Evolutionary conservation across 2,329 filamentous ascomycete species (phyloP).

Genomic region (Zymoseptoria ardabiliae): DNA sequence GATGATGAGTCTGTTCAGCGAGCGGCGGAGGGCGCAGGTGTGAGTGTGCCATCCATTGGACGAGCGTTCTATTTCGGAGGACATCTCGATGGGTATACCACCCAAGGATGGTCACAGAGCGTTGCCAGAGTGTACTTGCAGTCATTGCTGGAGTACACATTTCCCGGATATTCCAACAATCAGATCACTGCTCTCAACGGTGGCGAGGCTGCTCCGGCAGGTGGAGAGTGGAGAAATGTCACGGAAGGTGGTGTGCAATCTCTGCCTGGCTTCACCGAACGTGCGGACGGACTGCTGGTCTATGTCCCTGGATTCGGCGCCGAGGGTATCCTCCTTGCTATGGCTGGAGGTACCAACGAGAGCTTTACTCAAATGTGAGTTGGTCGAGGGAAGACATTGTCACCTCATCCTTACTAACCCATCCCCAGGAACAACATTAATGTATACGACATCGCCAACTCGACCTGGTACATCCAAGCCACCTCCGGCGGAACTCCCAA

Average conservation of each 20-base stretch:
- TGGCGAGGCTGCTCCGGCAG: constrained; percentile 49
- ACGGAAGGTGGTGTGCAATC: constrained; percentile 63
- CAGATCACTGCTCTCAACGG: constrained; percentile 51
- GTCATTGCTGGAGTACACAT: constrained; percentile 68
- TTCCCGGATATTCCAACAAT: constrained; percentile 60
- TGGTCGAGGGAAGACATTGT: too few species aligned
- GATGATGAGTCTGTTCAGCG: constrained; percentile 55
- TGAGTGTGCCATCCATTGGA: constrained; percentile 62
- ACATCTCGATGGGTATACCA: constrained; percentile 59
- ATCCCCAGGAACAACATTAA: constrained; percentile 66
- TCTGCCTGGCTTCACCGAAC: constrained; percentile 59
- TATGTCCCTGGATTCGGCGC: constrained; percentile 71
- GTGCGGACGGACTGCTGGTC: constrained; percentile 65
- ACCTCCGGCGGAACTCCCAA: constrained; percentile 54
- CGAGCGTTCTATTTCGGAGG: constrained; percentile 74
- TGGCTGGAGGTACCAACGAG: constrained; percentile 64
- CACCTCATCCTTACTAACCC: constrained; percentile 24
- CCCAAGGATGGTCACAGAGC: constrained; percentile 60
- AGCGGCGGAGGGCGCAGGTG: constrained; percentile 64
- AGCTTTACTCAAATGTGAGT: constrained; percentile 50
- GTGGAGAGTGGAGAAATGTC: constrained; percentile 65
- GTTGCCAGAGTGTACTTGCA: constrained; percentile 61
- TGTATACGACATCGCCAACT: constrained; percentile 67
- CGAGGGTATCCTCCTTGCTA: constrained; percentile 66
- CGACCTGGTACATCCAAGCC: constrained; percentile 66